phyloP scores from a whole-genome alignment of 208 protist species.

The Trypanosoma caninum region DNA sequence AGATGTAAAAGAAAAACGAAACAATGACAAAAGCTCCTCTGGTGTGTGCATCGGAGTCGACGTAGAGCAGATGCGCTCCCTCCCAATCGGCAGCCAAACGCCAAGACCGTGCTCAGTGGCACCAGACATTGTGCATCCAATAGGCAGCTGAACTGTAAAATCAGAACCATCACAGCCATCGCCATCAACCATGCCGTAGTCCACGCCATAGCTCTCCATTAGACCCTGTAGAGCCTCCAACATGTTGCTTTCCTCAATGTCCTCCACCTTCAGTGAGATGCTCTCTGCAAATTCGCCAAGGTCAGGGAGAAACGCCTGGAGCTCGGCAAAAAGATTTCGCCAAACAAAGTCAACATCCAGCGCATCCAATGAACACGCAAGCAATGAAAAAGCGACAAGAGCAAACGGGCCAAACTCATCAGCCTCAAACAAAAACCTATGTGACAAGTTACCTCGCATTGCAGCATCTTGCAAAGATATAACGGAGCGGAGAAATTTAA shows the following conservation, averaged over 20 bases:
- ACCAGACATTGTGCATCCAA: constrained; percentile 8
- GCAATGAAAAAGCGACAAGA: constrained; percentile 53
- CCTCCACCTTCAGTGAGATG: constrained; percentile 39
- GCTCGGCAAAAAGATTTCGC: constrained; percentile 27
- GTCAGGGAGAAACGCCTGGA: constrained; percentile 48
- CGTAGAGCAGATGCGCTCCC: constrained; percentile 14
- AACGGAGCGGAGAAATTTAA: constrained; percentile 28
- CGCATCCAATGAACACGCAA: constrained; percentile 50
- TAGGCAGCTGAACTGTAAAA: not conserved
- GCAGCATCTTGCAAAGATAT: constrained; percentile 28
- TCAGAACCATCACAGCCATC: not conserved
- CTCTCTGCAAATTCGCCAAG: constrained; percentile 46
- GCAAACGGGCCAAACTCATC: constrained; percentile 59
- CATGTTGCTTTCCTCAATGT: constrained; percentile 25
- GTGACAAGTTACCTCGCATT: constrained; percentile 29
- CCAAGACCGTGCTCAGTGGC: constrained; percentile 15
- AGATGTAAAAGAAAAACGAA: not conserved
- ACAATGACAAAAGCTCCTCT: not conserved
- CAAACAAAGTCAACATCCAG: constrained; percentile 34
- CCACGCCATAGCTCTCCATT: not conserved
- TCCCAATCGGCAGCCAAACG: constrained; percentile 18
- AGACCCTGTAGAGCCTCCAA: constrained; percentile 8
- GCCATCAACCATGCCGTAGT: not conserved
- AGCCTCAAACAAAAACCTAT: constrained; percentile 54
- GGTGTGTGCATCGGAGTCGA: constrained; percentile 17